Evolutionary conservation across 2,329 filamentous ascomycete species (phyloP), one percentile per base, ranked within the genome.

Genomic region (Pseudopyrenochaeta lycopersici): DNA sequence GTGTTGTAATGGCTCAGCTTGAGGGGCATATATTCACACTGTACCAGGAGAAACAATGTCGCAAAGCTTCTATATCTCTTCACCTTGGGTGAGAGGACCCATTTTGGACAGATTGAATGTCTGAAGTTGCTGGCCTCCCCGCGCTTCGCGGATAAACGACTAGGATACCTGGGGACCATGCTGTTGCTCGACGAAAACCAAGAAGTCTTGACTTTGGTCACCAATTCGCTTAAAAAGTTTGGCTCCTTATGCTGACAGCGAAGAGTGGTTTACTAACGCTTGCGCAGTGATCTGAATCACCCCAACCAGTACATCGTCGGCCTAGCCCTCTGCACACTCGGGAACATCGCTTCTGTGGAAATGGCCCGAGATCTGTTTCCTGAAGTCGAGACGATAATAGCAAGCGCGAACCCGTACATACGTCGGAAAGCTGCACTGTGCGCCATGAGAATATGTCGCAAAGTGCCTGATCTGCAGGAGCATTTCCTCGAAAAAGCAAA

Each of bases 21-120:
- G 46, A 51, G 51, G 52, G 46, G 43, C 62, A 48, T 55, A 53
- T 58, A 48, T 60, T 73, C 44, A 74, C 60, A 47, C 14, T 14
- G 42, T 38, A 50, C 52, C 77, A 97, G 94, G 80, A 89, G 95
- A 75, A 99, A 99, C 83, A 99, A 99, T 85, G 95, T 99, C 69
- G 93, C 95, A 55, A 99, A 99, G 79, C 87, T 99, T 31, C 86
- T 99, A 33, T 99, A 99, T 76, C 91, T 99, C 56, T 99, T 99
- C 78, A 99, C 95, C 1, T 85, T 99, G 36, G 95, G 95, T 62
- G 95, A 99, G 80, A 87, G 95, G 71, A 99, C 95, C 52, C 95
- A 99, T 79, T 99, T 99, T 76, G 95, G 95, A 46, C 95, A 99
- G 83, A 99, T 99, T 74, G 95, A 99, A 86, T 99, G 95, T 78